A percentile compares a stretch with the other conserved stretches of the same genome.
These are phyloP conservation scores for Phoenix dactylifera DNA, from an alignment of 176 grass and related monocot species.

Conservation along the genomic window DNA sequence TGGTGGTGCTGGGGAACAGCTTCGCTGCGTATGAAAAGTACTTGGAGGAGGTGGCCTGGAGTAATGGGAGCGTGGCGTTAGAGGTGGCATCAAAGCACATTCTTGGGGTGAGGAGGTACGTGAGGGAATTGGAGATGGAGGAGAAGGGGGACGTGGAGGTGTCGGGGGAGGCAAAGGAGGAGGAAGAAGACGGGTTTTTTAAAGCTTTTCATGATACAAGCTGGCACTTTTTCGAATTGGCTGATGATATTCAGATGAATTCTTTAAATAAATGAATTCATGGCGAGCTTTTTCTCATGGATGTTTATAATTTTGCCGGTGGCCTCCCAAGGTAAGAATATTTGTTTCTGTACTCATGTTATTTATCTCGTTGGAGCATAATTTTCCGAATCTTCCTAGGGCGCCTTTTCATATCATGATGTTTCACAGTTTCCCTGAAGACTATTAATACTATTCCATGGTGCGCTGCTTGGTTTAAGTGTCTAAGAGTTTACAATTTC, in stretches of 20 bases:
- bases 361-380: too few species aligned
- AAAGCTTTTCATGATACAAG: slow-evolving; percentile 72
- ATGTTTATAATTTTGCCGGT: too few species aligned
- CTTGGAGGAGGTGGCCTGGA: slow-evolving; percentile 21
- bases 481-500: too few species aligned
- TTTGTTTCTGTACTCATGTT: too few species aligned
- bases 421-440: too few species aligned
- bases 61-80: slow-evolving; percentile 16
- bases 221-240: slow-evolving; percentile 84
- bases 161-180: neutral
- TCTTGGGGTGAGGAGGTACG: slow-evolving; percentile 31
- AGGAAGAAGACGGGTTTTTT: slow-evolving; percentile 31
- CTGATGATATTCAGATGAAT: slow-evolving; percentile 23
- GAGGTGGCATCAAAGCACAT: slow-evolving; percentile 31
- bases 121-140: slow-evolving; percentile 42
- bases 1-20: slow-evolving; percentile 64
- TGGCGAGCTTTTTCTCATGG: too few species aligned
- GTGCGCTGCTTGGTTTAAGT: too few species aligned
- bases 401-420: too few species aligned
- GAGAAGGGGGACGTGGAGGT: slow-evolving; percentile 17
- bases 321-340: too few species aligned
- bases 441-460: too few species aligned
- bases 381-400: too few species aligned
- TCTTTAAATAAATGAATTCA: too few species aligned
- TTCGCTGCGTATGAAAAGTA: slow-evolving; percentile 41